Conservation (phyloP, 805 yeast species). For the Saturnispora ahearnii region DNA sequence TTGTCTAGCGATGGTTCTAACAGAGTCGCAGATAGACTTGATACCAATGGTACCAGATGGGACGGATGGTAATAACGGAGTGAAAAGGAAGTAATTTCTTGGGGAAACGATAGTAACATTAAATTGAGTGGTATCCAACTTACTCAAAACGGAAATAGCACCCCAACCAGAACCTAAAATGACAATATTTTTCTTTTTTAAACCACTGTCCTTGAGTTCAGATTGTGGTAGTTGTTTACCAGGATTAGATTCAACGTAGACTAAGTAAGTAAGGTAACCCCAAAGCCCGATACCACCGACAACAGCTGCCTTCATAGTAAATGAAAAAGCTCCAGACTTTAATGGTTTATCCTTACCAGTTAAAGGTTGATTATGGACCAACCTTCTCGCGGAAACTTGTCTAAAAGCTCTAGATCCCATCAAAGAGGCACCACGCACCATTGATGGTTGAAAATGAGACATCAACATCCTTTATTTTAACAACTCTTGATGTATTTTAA, state of each 20-base stretch:
- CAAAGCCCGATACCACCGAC: constrained; percentile 42
- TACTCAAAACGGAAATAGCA: constrained; percentile 72
- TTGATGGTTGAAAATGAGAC: neutral
- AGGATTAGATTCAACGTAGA: constrained; percentile 57
- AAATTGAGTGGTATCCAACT: constrained; percentile 76
- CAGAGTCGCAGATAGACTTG: constrained; percentile 91
- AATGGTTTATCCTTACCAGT: neutral
- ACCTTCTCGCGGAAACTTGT: neutral
- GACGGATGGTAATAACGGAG: constrained; percentile 91
- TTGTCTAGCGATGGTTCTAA: constrained; percentile 73
- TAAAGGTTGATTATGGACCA: neutral
- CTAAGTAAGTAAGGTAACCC: constrained; percentile 53
- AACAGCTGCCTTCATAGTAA: constrained; percentile 42
- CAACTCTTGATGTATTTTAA: neutral
- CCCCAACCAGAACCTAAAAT: constrained; percentile 94
- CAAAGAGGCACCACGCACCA: neutral
- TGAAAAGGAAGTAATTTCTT: constrained; percentile 88
- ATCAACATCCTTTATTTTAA: neutral
- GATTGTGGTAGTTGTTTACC: constrained; percentile 51
- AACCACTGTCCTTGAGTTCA: constrained; percentile 37
- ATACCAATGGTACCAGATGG: constrained; percentile 89
- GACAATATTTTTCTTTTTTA: constrained; percentile 64
- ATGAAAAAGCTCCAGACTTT: constrained; percentile 26
- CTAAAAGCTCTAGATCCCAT: neutral
- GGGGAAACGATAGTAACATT: constrained; percentile 89